These are phyloP conservation scores for Aaosphaeria arxii DNA, from an alignment of 2,329 filamentous ascomycete species.

Conservation along the genomic window DNA sequence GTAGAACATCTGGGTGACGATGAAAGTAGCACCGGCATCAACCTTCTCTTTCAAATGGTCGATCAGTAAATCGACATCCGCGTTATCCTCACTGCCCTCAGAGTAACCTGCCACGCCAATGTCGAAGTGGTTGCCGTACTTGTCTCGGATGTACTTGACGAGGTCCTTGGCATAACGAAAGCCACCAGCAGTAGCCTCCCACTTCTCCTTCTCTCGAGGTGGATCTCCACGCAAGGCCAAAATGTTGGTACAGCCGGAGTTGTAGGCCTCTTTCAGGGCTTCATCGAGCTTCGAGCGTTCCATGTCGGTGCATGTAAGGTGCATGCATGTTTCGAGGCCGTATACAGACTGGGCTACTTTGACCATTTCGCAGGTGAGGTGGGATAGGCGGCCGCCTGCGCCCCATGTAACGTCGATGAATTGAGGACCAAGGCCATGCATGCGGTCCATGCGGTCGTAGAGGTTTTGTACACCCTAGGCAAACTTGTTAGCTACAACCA, in stretches of 20 bases:
- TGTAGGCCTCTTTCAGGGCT: constrained; percentile 83
- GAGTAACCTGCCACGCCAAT: constrained; percentile 97
- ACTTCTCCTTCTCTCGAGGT: constrained; percentile 88
- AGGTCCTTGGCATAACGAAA: constrained; percentile 93
- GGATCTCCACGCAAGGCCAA: constrained; percentile 90
- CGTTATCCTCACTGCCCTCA: constrained; percentile 91
- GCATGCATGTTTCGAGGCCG: constrained; percentile 98
- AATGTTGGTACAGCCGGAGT: constrained; percentile 95
- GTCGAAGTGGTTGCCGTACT: constrained; percentile 87
- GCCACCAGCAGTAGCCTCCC: constrained; percentile 80
- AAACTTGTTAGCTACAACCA: constrained; percentile 3
- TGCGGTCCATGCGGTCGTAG: constrained; percentile 99
- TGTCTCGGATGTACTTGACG: constrained; percentile 75
- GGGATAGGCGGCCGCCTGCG: constrained; percentile 84
- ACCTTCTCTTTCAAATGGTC: constrained; percentile 97
- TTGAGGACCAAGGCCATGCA: constrained; percentile 89
- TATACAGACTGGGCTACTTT: constrained; percentile 92
- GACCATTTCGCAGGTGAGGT: constrained; percentile 97
- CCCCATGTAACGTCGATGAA: constrained; percentile 99
- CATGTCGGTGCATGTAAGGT: constrained; percentile 98
- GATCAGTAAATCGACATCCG: constrained; percentile 78
- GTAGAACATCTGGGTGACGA: constrained; percentile 99
- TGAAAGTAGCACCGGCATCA: constrained; percentile 87
- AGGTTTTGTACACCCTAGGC: constrained; percentile 86
- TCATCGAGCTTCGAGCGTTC: constrained; percentile 86